These are phyloP conservation scores for Dothistroma septosporum DNA, from an alignment of 2,329 filamentous ascomycete species.

Conservation along the genomic window DNA sequence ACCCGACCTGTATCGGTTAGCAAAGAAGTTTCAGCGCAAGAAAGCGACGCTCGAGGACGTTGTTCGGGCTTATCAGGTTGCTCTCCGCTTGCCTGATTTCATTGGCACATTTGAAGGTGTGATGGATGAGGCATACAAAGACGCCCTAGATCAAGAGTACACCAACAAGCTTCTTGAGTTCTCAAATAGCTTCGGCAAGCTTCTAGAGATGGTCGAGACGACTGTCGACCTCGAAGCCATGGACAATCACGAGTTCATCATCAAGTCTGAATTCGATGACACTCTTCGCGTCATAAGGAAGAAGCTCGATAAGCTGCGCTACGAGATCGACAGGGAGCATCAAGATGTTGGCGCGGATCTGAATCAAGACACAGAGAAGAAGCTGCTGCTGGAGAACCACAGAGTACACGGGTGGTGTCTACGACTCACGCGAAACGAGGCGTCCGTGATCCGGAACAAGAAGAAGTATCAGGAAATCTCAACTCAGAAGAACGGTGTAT, in stretches of 20 bases:
- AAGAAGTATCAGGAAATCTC: constrained; percentile 88
- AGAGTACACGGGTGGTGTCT: constrained; percentile 96
- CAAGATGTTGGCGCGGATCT: constrained; percentile 72
- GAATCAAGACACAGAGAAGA: constrained; percentile 92
- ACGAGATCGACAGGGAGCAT: constrained; percentile 82
- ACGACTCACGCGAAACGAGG: constrained; percentile 83
- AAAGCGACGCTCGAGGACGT: constrained; percentile 93
- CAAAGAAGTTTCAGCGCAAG: constrained; percentile 91
- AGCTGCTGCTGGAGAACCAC: constrained; percentile 95
- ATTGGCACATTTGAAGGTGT: constrained; percentile 83
- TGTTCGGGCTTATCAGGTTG: constrained; percentile 88
- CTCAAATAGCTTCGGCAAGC: constrained; percentile 72
- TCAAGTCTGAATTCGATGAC: constrained; percentile 97
- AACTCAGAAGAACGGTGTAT: constrained; percentile 98
- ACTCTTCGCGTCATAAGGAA: constrained; percentile 80
- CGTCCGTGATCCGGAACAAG: constrained; percentile 89
- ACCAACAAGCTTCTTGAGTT: constrained; percentile 73
- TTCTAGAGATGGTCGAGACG: constrained; percentile 98
- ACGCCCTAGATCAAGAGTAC: constrained; percentile 80
- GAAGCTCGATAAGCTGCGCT: constrained; percentile 78
- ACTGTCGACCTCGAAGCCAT: constrained; percentile 94
- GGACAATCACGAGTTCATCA: constrained; percentile 96
- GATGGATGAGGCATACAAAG: constrained; percentile 91
- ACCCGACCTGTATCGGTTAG: constrained; percentile 86
- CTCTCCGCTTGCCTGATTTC: constrained; percentile 86